Percentiles rank a stretch among this genome's conserved stretches.
Conservation (phyloP, 2,329 filamentous ascomycete species). For the Xylaria sp. region DNA sequence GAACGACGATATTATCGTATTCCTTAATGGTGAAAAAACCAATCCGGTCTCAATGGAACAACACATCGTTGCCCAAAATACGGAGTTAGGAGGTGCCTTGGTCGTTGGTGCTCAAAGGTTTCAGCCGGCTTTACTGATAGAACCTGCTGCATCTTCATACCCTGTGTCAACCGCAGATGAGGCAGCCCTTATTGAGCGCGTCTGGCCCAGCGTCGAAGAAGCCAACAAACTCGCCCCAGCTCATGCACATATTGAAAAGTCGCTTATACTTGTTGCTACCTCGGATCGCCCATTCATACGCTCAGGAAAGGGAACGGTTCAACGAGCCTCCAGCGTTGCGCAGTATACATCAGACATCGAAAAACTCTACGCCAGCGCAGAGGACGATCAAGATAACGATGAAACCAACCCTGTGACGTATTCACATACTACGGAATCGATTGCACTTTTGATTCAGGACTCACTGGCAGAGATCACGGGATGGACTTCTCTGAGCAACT, state of each 20-base stretch:
- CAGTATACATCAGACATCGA: conserved; percentile 35
- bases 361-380: conserved; percentile 24
- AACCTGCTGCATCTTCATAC: conserved; percentile 21
- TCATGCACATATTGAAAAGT: conserved; percentile 41
- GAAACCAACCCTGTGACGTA: too few relatives aligned
- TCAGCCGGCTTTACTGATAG: conserved; percentile 41
- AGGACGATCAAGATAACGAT: too few relatives aligned
- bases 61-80: conserved; percentile 36
- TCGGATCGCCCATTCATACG: conserved; percentile 38
- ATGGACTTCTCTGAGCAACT: conserved; percentile 13
- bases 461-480: conserved; percentile 1
- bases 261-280: conserved; percentile 35
- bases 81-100: conserved; percentile 36
- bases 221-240: conserved; percentile 39
- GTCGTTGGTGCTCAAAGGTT: conserved; percentile 41
- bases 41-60: conserved; percentile 48
- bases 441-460: conserved; percentile 19
- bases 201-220: conserved; percentile 43
- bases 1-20: conserved; percentile 49
- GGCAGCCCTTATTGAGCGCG: conserved; percentile 41
- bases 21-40: conserved; percentile 49
- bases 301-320: conserved; percentile 42
- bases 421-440: background rate
- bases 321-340: conserved; percentile 33
- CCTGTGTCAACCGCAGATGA: conserved; percentile 35